Percentiles rank a stretch among this genome's conserved stretches.
These are phyloP conservation scores for Backusella psychrophila DNA, from an alignment of 192 early-diverging fungal genomes.

Conservation along the genomic window DNA sequence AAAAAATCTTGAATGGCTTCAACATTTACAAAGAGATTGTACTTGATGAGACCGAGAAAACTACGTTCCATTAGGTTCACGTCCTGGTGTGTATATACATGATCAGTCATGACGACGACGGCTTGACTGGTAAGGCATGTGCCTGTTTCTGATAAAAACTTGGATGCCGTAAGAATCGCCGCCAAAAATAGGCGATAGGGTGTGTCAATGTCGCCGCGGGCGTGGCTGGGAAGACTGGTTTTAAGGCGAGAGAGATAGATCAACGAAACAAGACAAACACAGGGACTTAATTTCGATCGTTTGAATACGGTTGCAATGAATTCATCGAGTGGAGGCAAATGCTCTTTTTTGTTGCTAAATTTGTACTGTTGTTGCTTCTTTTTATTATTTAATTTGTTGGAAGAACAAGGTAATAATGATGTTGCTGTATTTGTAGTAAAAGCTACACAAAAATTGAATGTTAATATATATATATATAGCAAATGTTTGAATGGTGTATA, in stretches of 20 bases:
- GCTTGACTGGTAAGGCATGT: conserved; percentile 34
- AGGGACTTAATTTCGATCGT: conserved; percentile 28
- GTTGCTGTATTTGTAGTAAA: conserved; percentile 34
- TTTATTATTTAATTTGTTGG: conserved; percentile 11
- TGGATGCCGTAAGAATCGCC: conserved; percentile 64
- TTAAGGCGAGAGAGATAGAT: conserved; percentile 72
- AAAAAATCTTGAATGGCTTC: conserved; percentile 48
- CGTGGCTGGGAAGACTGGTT: conserved; percentile 52
- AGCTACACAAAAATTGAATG: conserved; percentile 9
- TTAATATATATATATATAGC: neutral
- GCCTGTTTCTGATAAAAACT: conserved; percentile 55
- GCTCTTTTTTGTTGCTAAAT: conserved; percentile 1
- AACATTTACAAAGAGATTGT: conserved; percentile 49
- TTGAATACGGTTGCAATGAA: conserved; percentile 35
- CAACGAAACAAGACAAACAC: conserved; percentile 52
- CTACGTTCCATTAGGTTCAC: conserved; percentile 57
- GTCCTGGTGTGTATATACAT: conserved; percentile 53
- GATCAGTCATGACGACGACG: conserved; percentile 42
- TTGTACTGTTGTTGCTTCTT: neutral
- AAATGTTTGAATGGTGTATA: neutral
- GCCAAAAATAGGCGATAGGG: conserved; percentile 73
- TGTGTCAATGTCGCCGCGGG: conserved; percentile 67
- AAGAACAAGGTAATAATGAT: conserved; percentile 31
- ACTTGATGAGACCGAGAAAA: conserved; percentile 55
- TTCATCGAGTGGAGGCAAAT: conserved; percentile 31